A percentile compares a stretch with the other conserved stretches of the same genome.
phyloP scores from a whole-genome alignment of 495 filamentous ascomycete genomes.

The Aspergillus hancockii region DNA sequence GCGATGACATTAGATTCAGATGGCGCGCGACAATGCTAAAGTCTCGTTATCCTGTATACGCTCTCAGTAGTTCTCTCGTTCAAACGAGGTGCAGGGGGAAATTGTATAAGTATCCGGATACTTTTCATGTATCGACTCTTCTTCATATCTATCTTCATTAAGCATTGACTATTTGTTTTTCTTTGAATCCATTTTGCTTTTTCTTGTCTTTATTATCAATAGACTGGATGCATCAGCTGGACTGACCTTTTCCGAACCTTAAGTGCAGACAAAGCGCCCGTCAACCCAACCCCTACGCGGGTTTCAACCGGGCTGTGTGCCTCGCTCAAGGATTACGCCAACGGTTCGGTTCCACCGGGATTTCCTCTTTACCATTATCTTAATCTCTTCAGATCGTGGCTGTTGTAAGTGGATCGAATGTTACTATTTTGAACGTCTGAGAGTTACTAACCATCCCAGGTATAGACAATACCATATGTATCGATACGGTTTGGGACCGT shows the following conservation, averaged over 20 bases:
- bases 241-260: not conserved
- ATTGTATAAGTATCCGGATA: not conserved
- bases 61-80: not conserved
- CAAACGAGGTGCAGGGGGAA: not conserved
- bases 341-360: too few species aligned
- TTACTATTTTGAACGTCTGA: slow-evolving; percentile 16
- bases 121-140: not conserved
- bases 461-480: slow-evolving; percentile 4
- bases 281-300: not conserved
- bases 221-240: slow-evolving; percentile 4
- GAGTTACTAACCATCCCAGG: slow-evolving; percentile 4
- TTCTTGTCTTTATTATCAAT: slow-evolving; percentile 5
- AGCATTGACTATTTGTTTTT: not conserved
- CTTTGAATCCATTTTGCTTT: not conserved
- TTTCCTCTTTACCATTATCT: too few species aligned
- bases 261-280: too few species aligned
- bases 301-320: not conserved
- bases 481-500: slow-evolving; percentile 14
- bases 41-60: not conserved
- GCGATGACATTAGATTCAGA: slow-evolving; percentile 11
- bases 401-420: slow-evolving; percentile 6
- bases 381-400: slow-evolving; percentile 1
- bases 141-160: not conserved
- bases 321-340: too few species aligned
- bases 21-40: slow-evolving; percentile 18